Conservation (phyloP, 2,329 filamentous ascomycete species). For the Mariannaea elegans region DNA sequence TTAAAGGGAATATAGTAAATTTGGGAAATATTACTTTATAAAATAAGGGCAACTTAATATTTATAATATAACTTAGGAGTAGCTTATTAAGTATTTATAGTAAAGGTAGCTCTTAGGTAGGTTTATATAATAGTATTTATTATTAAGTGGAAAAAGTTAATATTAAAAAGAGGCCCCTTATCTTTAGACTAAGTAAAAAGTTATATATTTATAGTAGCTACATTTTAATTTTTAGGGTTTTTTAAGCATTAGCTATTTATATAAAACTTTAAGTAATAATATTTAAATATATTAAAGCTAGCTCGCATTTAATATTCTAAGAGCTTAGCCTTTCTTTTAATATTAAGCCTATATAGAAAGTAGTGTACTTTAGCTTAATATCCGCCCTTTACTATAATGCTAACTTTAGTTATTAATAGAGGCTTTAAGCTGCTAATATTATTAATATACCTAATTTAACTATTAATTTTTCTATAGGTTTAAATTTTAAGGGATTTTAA, state of each 20-base stretch:
- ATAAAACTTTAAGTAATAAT: constrained; percentile 44
- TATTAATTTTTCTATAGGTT: neutral
- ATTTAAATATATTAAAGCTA: constrained; percentile 37
- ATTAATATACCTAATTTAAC: neutral
- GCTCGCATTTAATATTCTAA: neutral
- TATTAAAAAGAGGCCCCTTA: neutral
- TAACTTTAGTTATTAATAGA: constrained; percentile 38
- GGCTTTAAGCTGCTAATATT: constrained; percentile 21
- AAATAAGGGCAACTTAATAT: constrained; percentile 29
- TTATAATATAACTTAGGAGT: constrained; percentile 29
- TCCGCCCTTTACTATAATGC: constrained; percentile 50
- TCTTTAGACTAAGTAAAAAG: constrained; percentile 53
- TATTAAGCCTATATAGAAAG: constrained; percentile 50
- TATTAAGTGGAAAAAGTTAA: neutral
- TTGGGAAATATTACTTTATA: constrained; percentile 30
- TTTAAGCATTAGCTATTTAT: constrained; percentile 48
- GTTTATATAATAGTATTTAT: constrained; percentile 50
- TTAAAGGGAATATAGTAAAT: constrained; percentile 26
- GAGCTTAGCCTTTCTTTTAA: constrained; percentile 47
- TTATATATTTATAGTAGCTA: constrained; percentile 56
- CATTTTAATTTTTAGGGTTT: constrained; percentile 50
- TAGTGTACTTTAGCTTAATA: constrained; percentile 54
- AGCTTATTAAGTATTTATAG: constrained; percentile 47
- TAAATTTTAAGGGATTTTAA: too few relatives aligned
- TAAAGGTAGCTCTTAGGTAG: constrained; percentile 52